phyloP scores from a whole-genome alignment of 495 filamentous ascomycete species.

The Parmelia sp. region DNA sequence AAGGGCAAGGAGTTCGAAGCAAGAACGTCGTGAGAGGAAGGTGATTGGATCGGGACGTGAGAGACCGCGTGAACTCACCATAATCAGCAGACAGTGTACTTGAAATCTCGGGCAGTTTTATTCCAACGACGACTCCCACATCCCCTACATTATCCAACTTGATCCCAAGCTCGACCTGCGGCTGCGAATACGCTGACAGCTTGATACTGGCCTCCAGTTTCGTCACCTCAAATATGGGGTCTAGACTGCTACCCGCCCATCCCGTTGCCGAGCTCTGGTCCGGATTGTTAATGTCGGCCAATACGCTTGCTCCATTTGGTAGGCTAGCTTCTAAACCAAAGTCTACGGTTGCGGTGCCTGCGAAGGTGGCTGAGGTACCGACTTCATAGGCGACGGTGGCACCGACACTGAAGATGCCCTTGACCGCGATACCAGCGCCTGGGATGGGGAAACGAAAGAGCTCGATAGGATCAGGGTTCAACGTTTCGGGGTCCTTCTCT shows the following conservation, averaged over 20 bases:
- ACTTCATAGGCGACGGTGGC: constrained; percentile 30
- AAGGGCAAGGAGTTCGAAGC: no score
- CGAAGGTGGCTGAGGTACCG: constrained; percentile 22
- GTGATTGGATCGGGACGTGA: no score
- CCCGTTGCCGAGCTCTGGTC: constrained; percentile 26
- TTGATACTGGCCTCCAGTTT: constrained; percentile 22
- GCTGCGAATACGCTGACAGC: constrained; percentile 31
- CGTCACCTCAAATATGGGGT: constrained; percentile 29
- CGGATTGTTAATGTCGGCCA: constrained; percentile 22
- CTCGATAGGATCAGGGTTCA: constrained; percentile 22
- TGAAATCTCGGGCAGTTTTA: constrained; percentile 28
- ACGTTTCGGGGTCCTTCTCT: neutral
- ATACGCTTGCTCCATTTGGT: constrained; percentile 29
- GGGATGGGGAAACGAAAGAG: constrained; percentile 28
- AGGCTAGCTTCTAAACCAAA: constrained; percentile 30
- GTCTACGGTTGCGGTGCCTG: constrained; percentile 27
- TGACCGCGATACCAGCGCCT: constrained; percentile 27
- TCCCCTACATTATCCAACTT: no score
- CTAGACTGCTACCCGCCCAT: constrained; percentile 23
- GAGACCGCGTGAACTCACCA: constrained; percentile 11
- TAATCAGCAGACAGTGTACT: constrained; percentile 25
- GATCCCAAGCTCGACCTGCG: constrained; percentile 24
- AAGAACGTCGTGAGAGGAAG: no score
- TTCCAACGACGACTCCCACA: constrained; percentile 6
- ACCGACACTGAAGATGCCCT: constrained; percentile 31